A percentile compares a stretch with the other conserved stretches of the same genome.
These are phyloP conservation scores for Delonix regia DNA, from an alignment of 306 rosid genomes.

Conservation along the genomic window DNA sequence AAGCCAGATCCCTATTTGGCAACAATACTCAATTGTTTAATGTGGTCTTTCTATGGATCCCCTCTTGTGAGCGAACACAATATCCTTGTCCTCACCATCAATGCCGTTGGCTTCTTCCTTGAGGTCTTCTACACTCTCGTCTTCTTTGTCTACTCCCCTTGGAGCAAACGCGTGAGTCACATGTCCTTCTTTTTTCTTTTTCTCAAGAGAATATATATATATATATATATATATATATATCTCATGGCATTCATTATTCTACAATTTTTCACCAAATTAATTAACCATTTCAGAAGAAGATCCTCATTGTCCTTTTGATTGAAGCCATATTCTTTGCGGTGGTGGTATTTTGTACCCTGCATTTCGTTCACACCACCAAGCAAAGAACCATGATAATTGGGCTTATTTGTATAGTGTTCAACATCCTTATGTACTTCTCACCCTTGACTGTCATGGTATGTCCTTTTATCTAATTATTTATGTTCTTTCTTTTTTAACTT, in stretches of 20 bases:
- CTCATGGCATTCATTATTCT: not conserved
- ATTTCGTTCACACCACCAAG: constrained; percentile 31
- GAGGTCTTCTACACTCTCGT: constrained; percentile 45
- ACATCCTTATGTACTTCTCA: constrained; percentile 70
- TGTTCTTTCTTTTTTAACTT: not conserved
- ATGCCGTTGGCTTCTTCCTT: constrained; percentile 57
- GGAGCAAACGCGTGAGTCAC: constrained; percentile 49
- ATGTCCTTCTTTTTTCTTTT: too few species aligned
- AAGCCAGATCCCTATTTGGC: constrained; percentile 81
- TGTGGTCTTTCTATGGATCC: constrained; percentile 75
- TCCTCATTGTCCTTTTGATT: constrained; percentile 32
- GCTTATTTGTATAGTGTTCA: constrained; percentile 59
- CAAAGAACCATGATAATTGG: constrained; percentile 53
- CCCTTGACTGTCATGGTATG: constrained; percentile 91
- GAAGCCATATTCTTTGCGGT: constrained; percentile 48
- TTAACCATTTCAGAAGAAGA: constrained; percentile 54
- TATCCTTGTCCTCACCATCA: constrained; percentile 69
- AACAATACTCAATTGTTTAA: constrained; percentile 67
- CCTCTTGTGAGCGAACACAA: constrained; percentile 63
- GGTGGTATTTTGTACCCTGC: constrained; percentile 38
- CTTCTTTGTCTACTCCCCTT: constrained; percentile 51
- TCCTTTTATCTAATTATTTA: not conserved
- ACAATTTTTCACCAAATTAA: not conserved
- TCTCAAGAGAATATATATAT: too few species aligned
- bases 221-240: too few species aligned